Base-by-base conservation (phyloP, 306 rosid species). In the Cucumis melo region DNA sequence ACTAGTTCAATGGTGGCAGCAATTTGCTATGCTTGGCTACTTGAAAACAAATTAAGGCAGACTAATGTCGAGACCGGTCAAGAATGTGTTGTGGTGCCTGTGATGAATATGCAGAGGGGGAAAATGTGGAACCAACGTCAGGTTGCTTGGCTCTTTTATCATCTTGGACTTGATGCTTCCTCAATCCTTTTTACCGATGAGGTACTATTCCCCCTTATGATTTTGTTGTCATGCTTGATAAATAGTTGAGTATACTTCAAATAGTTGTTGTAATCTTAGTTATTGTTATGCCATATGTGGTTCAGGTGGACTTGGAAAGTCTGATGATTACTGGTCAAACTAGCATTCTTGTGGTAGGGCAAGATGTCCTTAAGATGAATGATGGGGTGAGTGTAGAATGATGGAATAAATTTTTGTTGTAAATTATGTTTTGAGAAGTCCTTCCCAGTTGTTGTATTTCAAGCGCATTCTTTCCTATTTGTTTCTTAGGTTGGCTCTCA, bases 61-160 rank as follows among this genome's bases (percentile, higher is more conserved):
- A 83, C 54, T 5, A 84, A 65, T 14, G 78, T 61, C 17, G 83
- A 75, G 7, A 78, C 32, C 23, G 76, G 83, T 41, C 82, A 71
- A 60, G 82, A 79, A 62, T 24, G 38, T 36, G 82, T 74, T 19
- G 89, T 87, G 85, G 86, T 87, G 77, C 98, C 93, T 2, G 90
- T 89, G 83, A 93, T 91, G 82, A 93, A 89, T 83, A 83, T 85
- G 67, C 85, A 81, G 78, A 84, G 98, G 65, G 65, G 75, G 75
- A 78, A 71, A 46, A 93, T 93, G 97, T 87, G 93, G 95, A 89
- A 87, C 79, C 87, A 81, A 17, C 87, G 76, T 63, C 92, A 93
- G 42, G 91, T 92, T 74, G 91, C 98, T 56, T 93, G 98, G 98
- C 89, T 93, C 24, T 88, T 93, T 84, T 67, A 89, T 77, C 96